Base-by-base conservation (phyloP, 495 filamentous ascomycete genomes). In the Daldinia vernicosa region DNA sequence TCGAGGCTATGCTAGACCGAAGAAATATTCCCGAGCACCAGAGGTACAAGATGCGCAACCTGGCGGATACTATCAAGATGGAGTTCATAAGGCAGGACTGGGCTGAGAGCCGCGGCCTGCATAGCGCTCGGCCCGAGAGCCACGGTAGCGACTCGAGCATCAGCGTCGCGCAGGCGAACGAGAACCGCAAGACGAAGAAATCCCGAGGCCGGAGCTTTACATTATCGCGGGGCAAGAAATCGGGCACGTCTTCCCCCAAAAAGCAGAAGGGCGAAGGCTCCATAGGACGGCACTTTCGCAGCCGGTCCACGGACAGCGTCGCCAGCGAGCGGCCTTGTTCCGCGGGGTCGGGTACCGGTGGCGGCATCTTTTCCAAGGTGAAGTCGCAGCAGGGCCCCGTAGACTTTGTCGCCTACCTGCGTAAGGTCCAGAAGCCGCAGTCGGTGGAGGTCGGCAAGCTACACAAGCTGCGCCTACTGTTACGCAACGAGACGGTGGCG, bases 11-110 rank as follows among this genome's bases (percentile, higher is more conserved):
- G 86, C 74, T 92, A 54, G 92, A 97, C 80, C 88, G 92, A 30
- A 86, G 93, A 62, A 96, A 98, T 75, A 94, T 99, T 58, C 94
- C 95, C 19, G 91, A 95, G 70, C 92, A 97, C 66, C 94, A 97
- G 84, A 86, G 93, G 59, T 91, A 95, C 75, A 94, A 94, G 80
- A 97, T 99, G 93, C 88, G 95, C 30, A 93, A 88, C 32, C 82
- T 99, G 55, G 92, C 93, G 60, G 88, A 90, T 61, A 92, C 91
- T 28, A 93, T 99, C 79, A 99, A 99, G 80, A 91, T 91, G 69
- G 94, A 99, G 67, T 97, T 99, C 69, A 93, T 98, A 73, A 88
- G 90, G 66, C 93, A 97, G 74, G 91, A 97, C 74, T 91, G 89
- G 80, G 87, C 89, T 0, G 90, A 92, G 69, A 89, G 82, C 53